Conservation (phyloP, 768 basidiomycete genomes). For the Phylloporus arenicola region DNA sequence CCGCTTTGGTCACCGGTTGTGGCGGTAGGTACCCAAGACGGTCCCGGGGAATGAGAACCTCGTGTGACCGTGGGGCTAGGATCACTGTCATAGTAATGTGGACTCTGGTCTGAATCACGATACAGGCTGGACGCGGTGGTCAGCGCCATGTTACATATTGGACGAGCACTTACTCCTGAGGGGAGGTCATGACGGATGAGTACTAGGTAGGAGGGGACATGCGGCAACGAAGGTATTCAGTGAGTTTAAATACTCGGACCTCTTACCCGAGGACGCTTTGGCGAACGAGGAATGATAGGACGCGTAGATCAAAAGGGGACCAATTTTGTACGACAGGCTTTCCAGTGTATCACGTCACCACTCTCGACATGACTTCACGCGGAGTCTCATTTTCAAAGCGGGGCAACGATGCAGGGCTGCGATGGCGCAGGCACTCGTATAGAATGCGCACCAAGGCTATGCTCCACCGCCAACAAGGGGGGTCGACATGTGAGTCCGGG, state of each 20-base stretch:
- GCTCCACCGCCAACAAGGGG: constrained; percentile 13
- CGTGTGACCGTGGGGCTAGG: constrained; percentile 1
- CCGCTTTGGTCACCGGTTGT: neutral
- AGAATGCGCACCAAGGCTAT: constrained; percentile 17
- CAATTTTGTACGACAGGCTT: constrained; percentile 16
- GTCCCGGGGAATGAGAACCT: neutral
- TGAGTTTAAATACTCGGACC: constrained; percentile 21
- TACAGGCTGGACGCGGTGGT: constrained; percentile 6
- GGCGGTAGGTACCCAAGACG: constrained; percentile 4
- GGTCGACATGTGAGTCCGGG: neutral
- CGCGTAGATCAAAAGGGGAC: constrained; percentile 13
- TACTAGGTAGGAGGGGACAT: constrained; percentile 4
- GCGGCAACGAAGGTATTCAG: constrained; percentile 1
- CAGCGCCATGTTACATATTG: neutral
- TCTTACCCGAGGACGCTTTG: constrained; percentile 16
- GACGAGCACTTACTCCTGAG: constrained; percentile 12
- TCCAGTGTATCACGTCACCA: constrained; percentile 28
- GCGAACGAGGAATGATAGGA: constrained; percentile 17
- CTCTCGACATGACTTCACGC: neutral
- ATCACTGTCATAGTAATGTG: constrained; percentile 2
- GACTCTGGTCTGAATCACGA: neutral
- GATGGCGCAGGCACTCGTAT: constrained; percentile 9
- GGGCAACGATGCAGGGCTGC: neutral
- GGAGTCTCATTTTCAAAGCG: constrained; percentile 8
- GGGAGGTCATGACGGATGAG: constrained; percentile 18